Conservation (phyloP, 176 grass and related monocot species). For the Chrysopogon serrulatus region DNA sequence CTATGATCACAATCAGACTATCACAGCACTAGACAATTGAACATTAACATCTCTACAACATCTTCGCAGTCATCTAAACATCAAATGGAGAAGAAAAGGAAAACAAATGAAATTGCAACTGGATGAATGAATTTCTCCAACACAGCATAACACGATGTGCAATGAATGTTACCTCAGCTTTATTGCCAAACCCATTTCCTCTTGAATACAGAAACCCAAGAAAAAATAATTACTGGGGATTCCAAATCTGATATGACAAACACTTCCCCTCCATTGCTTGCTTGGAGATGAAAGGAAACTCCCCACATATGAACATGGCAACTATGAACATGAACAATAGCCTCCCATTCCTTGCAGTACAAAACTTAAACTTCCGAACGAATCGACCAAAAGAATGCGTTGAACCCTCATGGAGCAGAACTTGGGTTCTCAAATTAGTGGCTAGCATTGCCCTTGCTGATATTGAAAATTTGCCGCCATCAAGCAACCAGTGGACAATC, state of each 20-base stretch:
- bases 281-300: slow-evolving; percentile 33
- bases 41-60: slow-evolving; percentile 4
- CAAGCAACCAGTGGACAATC: slow-evolving; percentile 20
- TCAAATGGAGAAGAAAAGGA: neutral
- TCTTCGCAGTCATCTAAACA: neutral
- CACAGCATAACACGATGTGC: neutral
- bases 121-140: slow-evolving; percentile 3
- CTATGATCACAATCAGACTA: neutral
- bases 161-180: slow-evolving; percentile 62
- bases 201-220: slow-evolving; percentile 49
- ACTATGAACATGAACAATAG: slow-evolving; percentile 43
- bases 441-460: neutral
- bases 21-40: slow-evolving; percentile 2
- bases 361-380: slow-evolving; percentile 15
- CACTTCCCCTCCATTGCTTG: slow-evolving; percentile 28
- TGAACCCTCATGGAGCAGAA: neutral
- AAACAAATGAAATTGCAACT: slow-evolving; percentile 7
- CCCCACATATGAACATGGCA: slow-evolving; percentile 26
- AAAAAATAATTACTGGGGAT: slow-evolving; percentile 26
- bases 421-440: slow-evolving; percentile 6
- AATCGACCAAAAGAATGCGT: slow-evolving; percentile 43
- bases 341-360: neutral
- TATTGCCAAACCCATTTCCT: slow-evolving; percentile 52
- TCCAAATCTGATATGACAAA: slow-evolving; percentile 6
- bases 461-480: slow-evolving; percentile 5